These are phyloP conservation scores for Euphorbia neoarborescens DNA, from an alignment of 441 rosid species.

Conservation along the genomic window DNA sequence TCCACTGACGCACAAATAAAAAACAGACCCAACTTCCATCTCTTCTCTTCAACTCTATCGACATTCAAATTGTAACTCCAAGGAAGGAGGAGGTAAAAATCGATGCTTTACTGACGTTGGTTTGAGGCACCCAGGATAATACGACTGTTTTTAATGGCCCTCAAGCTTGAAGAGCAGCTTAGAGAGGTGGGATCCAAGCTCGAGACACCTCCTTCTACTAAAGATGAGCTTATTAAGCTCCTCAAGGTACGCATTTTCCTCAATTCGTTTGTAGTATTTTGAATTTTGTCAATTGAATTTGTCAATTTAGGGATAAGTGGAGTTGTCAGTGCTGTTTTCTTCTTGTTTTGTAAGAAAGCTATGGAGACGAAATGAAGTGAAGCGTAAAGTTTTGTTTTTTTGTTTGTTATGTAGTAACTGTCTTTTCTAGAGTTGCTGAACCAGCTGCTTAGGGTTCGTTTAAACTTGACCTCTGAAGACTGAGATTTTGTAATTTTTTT, in stretches of 20 bases:
- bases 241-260: conserved; percentile 51
- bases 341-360: neutral
- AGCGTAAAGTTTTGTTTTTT: conserved; percentile 13
- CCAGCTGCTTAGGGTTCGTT: neutral
- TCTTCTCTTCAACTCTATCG: conserved; percentile 12
- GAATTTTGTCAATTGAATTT: conserved; percentile 1
- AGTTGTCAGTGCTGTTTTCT: neutral
- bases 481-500: neutral
- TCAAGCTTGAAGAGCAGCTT: conserved; percentile 56
- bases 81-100: conserved; percentile 1
- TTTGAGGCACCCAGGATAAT: neutral
- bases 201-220: conserved; percentile 56
- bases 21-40: conserved; percentile 1
- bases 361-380: conserved; percentile 2
- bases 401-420: conserved; percentile 1
- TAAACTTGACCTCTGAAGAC: conserved; percentile 4
- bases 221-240: conserved; percentile 79
- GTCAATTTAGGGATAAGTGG: conserved; percentile 12
- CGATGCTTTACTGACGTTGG: conserved; percentile 11
- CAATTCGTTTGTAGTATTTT: conserved; percentile 9
- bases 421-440: neutral
- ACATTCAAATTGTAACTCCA: neutral
- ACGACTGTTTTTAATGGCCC: conserved; percentile 40
- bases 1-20: neutral
- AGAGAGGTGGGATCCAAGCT: conserved; percentile 92